These are phyloP conservation scores for Neonectria faginata DNA, from an alignment of 2,329 filamentous ascomycete genomes.

Conservation along the genomic window DNA sequence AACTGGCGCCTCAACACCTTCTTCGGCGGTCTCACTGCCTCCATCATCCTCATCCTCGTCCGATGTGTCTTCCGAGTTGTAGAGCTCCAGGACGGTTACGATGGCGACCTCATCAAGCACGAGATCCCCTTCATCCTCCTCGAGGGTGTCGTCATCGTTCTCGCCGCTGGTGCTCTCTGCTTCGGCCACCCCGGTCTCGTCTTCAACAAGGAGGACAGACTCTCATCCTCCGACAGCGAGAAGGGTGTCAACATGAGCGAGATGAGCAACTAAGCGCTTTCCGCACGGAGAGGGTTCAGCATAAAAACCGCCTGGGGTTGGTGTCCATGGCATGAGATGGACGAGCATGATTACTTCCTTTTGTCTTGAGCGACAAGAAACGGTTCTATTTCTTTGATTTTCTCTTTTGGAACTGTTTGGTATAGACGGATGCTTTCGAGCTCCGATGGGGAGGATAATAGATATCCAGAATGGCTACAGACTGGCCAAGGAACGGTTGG, in stretches of 20 bases:
- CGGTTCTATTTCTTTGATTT: constrained; percentile 23
- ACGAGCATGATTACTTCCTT: constrained; percentile 16
- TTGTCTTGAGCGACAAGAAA: constrained; percentile 31
- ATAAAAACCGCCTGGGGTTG: background rate
- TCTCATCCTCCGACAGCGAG: constrained; percentile 42
- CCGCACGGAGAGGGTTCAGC: constrained; percentile 5
- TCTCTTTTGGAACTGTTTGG: constrained; percentile 9
- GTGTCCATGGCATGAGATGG: background rate
- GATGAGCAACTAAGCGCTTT: constrained; percentile 28
- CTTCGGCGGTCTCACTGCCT: constrained; percentile 62
- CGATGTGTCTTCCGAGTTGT: constrained; percentile 74
- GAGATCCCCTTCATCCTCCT: constrained; percentile 65
- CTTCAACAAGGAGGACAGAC: constrained; percentile 45
- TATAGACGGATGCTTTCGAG: constrained; percentile 31
- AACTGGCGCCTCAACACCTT: constrained; percentile 57
- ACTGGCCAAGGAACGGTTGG: background rate
- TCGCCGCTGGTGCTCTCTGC: constrained; percentile 53
- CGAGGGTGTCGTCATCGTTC: constrained; percentile 58
- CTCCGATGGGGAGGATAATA: constrained; percentile 28
- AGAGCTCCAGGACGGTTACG: constrained; percentile 74
- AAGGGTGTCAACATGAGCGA: constrained; percentile 30
- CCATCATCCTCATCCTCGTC: constrained; percentile 70
- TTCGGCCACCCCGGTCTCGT: constrained; percentile 58
- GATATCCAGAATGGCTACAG: constrained; percentile 17
- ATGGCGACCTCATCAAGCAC: constrained; percentile 64